phyloP scores from a whole-genome alignment of 768 basidiomycete genomes.

The Lentinula sp. region DNA sequence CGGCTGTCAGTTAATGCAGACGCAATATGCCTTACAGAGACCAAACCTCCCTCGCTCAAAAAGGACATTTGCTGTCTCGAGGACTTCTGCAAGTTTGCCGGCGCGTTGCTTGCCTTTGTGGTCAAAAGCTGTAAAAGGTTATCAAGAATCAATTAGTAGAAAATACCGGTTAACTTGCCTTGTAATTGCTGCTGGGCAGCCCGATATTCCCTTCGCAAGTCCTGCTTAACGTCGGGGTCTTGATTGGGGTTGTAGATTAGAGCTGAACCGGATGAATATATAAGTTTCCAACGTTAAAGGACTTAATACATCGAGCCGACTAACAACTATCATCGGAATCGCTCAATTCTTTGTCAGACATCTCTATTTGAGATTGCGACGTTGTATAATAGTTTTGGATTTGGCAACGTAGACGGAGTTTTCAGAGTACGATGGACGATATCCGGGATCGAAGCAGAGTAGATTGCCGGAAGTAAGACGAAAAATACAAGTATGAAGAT shows the following conservation, averaged over 20 bases:
- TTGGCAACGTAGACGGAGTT: background rate
- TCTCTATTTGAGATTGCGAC: background rate
- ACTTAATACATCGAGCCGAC: background rate
- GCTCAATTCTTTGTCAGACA: background rate
- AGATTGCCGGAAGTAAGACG: background rate
- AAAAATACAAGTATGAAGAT: background rate
- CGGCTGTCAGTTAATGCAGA: background rate
- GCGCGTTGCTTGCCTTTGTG: constrained; percentile 40
- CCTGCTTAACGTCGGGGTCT: constrained; percentile 73
- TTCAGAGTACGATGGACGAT: background rate
- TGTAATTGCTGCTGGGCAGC: constrained; percentile 54
- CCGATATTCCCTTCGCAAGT: constrained; percentile 69
- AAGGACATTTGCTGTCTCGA: constrained; percentile 49
- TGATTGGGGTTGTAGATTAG: constrained; percentile 75
- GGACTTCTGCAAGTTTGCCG: constrained; percentile 48
- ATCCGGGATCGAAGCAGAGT: background rate
- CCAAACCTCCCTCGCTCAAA: constrained; percentile 50
- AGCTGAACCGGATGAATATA: background rate
- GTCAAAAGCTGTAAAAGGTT: constrained; percentile 18
- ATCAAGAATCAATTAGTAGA: constrained; percentile 21
- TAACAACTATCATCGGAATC: background rate
- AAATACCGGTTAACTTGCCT: constrained; percentile 46
- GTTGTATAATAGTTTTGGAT: background rate
- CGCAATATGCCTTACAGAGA: constrained; percentile 5
- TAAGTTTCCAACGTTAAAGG: background rate